Evolutionary conservation across 75 land plant genomes (phyloP).

Genomic region (Isoetes taiwanensis): DNA sequence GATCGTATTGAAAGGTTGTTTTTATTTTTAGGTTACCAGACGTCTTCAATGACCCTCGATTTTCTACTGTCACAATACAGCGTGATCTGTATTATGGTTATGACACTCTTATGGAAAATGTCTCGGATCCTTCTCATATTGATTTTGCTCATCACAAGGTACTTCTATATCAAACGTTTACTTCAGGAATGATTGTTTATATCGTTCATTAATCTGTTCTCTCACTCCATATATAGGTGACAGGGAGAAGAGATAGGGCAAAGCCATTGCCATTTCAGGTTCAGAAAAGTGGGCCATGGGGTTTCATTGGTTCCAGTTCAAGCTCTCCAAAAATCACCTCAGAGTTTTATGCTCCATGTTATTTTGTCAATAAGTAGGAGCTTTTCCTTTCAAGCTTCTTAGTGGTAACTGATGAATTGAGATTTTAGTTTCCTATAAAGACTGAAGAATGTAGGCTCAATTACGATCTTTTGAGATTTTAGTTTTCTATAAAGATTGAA

Average conservation of each 20-base stretch:
- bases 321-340: slow-evolving; percentile 70
- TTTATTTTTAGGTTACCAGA: slow-evolving; percentile 58
- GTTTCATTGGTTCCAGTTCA: slow-evolving; percentile 66
- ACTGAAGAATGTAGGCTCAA: too few relatives aligned
- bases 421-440: too few relatives aligned
- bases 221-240: slow-evolving; percentile 34
- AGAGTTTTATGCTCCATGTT: slow-evolving; percentile 83
- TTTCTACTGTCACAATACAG: slow-evolving; percentile 83
- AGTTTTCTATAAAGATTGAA: too few relatives aligned
- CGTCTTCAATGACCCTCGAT: slow-evolving; percentile 70
- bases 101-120: slow-evolving; percentile 98
- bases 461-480: too few relatives aligned
- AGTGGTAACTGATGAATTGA: not conserved
- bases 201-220: not conserved
- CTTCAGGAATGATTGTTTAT: not conserved
- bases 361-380: slow-evolving; percentile 69
- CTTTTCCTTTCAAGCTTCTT: not conserved
- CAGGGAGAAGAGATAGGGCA: slow-evolving; percentile 94
- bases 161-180: not conserved
- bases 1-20: too few relatives aligned
- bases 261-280: slow-evolving; percentile 83
- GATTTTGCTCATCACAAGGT: slow-evolving; percentile 99
- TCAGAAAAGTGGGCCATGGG: slow-evolving; percentile 72
- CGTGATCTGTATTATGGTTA: slow-evolving; percentile 93
- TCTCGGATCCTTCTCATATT: slow-evolving; percentile 98